Conservation (phyloP, 2,329 filamentous ascomycete species). For the Chaetomiaceae sp. region DNA sequence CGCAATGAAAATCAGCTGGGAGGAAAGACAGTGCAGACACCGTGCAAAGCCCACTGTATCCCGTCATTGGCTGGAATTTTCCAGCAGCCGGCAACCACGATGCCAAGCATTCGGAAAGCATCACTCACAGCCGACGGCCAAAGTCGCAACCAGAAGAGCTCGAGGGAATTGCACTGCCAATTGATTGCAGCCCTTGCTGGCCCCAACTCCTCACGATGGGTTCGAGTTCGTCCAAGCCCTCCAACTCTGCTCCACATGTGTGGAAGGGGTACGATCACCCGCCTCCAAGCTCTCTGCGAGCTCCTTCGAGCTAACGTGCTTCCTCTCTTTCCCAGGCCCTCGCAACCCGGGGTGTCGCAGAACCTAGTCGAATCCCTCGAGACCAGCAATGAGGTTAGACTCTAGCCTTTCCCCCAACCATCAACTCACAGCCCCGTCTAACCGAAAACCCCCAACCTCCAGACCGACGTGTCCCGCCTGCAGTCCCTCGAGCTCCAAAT, state of each 20-base stretch:
- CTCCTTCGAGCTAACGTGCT: conserved; percentile 7
- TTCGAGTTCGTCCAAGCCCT: conserved; percentile 53
- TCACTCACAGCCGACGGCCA: conserved; percentile 7
- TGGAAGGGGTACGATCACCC: conserved; percentile 53
- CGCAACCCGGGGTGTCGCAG: conserved; percentile 62
- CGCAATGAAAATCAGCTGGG: background rate
- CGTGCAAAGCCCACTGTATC: conserved; percentile 13
- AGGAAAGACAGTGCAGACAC: conserved; percentile 1
- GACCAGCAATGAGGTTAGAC: conserved; percentile 73
- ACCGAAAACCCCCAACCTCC: conserved; percentile 14
- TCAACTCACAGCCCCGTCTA: background rate
- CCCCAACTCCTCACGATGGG: conserved; percentile 45
- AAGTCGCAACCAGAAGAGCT: conserved; percentile 10
- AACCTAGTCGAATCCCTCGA: conserved; percentile 80
- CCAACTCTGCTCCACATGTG: conserved; percentile 38
- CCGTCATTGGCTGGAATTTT: conserved; percentile 21
- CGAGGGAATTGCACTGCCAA: conserved; percentile 13
- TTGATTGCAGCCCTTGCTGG: background rate
- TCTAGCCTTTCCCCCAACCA: conserved; percentile 39
- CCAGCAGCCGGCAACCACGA: conserved; percentile 13
- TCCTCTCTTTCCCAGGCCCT: conserved; percentile 31
- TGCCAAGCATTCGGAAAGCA: conserved; percentile 21
- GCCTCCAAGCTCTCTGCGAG: conserved; percentile 4
- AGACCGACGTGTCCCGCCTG: conserved; percentile 86
- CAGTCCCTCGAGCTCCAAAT: conserved; percentile 82